A percentile compares a stretch with the other conserved stretches of the same genome.
Conservation (phyloP, 1,284 basidiomycete genomes). For the Bjerkandera adusta region DNA sequence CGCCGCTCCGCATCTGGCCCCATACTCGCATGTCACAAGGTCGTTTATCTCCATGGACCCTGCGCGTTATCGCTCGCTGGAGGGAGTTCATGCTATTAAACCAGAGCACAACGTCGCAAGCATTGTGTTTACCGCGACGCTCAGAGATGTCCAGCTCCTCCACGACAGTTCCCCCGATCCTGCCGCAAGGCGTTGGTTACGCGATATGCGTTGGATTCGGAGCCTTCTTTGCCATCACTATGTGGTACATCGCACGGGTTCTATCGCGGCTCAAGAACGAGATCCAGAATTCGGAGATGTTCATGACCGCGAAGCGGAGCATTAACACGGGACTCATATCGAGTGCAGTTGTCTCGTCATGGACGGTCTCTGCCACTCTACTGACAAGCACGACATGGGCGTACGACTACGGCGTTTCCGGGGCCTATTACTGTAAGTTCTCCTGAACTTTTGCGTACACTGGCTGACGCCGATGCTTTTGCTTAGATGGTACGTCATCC, state of each 20-base stretch:
- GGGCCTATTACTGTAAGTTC: slow-evolving; percentile 19
- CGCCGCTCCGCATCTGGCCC: no score
- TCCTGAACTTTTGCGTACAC: no score
- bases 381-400: slow-evolving; percentile 36
- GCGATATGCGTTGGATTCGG: slow-evolving; percentile 19
- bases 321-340: slow-evolving; percentile 55
- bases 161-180: not conserved
- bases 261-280: slow-evolving; percentile 17
- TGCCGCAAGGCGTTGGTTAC: slow-evolving; percentile 18
- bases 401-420: slow-evolving; percentile 34
- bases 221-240: slow-evolving; percentile 16
- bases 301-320: slow-evolving; percentile 40
- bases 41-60: no score
- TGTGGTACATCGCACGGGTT: slow-evolving; percentile 18
- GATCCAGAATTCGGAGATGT: slow-evolving; percentile 39
- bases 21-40: no score
- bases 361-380: slow-evolving; percentile 33
- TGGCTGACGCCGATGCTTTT: not conserved
- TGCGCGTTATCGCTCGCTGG: no score
- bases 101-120: no score
- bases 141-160: not conserved
- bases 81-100: no score
- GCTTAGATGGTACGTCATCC: not conserved
- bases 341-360: slow-evolving; percentile 46
- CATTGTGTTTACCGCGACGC: no score